A percentile compares a stretch with the other conserved stretches of the same genome.
These are phyloP conservation scores for Trichosporon coremiiforme DNA, from an alignment of 1,284 basidiomycete species.

Conservation along the genomic window DNA sequence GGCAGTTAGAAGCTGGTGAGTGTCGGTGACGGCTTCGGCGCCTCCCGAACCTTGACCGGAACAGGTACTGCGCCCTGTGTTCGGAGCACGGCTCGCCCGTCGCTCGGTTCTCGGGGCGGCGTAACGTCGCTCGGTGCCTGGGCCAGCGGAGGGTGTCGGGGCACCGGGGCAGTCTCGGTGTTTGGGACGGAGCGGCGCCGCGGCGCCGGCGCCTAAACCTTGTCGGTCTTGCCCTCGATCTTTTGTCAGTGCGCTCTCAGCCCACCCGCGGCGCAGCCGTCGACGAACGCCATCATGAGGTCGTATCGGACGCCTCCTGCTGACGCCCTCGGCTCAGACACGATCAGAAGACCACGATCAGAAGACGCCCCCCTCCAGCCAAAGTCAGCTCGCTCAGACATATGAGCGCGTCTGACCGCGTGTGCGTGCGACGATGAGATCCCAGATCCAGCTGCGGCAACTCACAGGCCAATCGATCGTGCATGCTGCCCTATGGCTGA, in stretches of 20 bases:
- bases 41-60: neutral
- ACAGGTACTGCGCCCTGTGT: neutral
- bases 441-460: slow-evolving; percentile 11
- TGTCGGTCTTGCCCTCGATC: too few relatives aligned
- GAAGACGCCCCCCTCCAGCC: too few relatives aligned
- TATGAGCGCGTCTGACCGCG: neutral
- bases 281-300: too few relatives aligned
- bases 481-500: neutral
- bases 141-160: too few relatives aligned
- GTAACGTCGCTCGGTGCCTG: neutral
- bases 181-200: neutral
- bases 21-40: too few relatives aligned
- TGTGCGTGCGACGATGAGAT: neutral
- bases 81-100: neutral
- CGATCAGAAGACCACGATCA: too few relatives aligned
- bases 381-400: neutral
- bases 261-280: too few relatives aligned
- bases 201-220: neutral
- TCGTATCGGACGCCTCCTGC: neutral
- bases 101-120: too few relatives aligned
- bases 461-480: neutral
- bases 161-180: slow-evolving; percentile 1
- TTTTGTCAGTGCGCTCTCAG: too few relatives aligned
- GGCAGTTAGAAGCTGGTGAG: too few relatives aligned
- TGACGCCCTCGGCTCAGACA: neutral